Base-by-base conservation (phyloP, 805 yeast species). In the Torulaspora delbrueckii region DNA sequence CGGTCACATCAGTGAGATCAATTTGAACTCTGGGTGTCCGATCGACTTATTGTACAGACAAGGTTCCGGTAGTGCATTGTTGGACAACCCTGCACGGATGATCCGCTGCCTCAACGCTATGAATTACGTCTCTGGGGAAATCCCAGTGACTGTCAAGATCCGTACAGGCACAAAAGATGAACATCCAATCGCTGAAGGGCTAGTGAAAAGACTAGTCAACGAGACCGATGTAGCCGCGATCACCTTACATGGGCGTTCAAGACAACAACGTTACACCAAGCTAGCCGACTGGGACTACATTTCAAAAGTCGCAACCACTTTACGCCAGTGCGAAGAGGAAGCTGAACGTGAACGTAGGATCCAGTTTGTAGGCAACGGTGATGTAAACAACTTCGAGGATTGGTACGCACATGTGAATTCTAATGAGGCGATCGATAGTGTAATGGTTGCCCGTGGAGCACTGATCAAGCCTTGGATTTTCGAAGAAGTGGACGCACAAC, bases 391-490 rank as follows among this genome's bases (percentile, higher is more conserved):
- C 14, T 80, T 77, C 69, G 85, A 85, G 58, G 98, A 93, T 62
- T 93, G 96, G 95, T 77, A 87, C 65, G 74, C 72, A 27, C 89
- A 84, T 8, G 72, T 82, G 34, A 66, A 70, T 23, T 70, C 70
- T 13, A 55, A 57, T 34, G 76, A 80, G 39, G 84, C 85, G 18
- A 81, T 91, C 47, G 99, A 93, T 68, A 81, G 93, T 25, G 95
- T 89, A 13, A 93, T 95, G 97, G 87, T 93, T 44, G 99, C 98
- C 2, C 78, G 99, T 60, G 99, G 98, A 45, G 98, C 98, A 1
- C 76, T 93, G 53, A 90, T 93, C 63, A 93, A 93, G 68, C 99
- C 99, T 28, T 93, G 99, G 99, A 86, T 93, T 42, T 93, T 91
- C 57, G 97, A 93, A 70, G 99, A 93, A 68, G 78, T 93, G 46